phyloP scores from a whole-genome alignment of 108 stramenopile genomes.

The Epithemia pelagica region DNA sequence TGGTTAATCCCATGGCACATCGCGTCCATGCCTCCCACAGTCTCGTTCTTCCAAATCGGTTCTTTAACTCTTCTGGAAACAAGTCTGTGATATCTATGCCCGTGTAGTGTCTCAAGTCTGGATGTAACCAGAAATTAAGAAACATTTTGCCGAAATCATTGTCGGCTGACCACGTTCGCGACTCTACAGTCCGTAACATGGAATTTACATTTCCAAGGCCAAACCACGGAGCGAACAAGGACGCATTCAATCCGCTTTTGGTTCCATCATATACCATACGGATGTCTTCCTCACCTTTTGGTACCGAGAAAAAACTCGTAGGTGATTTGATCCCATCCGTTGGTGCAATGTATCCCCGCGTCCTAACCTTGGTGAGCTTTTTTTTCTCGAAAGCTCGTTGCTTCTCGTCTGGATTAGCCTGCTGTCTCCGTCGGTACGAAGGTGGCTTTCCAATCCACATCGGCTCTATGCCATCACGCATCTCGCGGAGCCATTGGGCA shows the following conservation, averaged over 20 bases:
- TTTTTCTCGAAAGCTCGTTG: background rate
- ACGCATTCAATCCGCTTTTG: constrained; percentile 23
- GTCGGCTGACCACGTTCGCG: constrained; percentile 17
- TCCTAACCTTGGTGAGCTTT: background rate
- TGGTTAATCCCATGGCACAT: background rate
- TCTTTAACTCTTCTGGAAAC: background rate
- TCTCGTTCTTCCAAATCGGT: background rate
- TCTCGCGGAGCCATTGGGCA: background rate
- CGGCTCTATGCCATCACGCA: background rate
- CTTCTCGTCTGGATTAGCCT: background rate
- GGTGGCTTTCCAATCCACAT: background rate
- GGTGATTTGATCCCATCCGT: background rate
- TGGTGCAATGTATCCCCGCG: background rate
- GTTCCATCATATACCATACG: constrained; percentile 42
- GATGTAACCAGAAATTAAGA: constrained; percentile 26
- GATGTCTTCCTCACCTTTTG: constrained; percentile 28
- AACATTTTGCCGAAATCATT: constrained; percentile 44
- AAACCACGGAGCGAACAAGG: constrained; percentile 28
- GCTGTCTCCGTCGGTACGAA: background rate
- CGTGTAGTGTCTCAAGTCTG: background rate
- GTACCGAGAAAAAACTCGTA: constrained; percentile 17
- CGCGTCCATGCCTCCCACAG: background rate
- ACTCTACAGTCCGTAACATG: constrained; percentile 8
- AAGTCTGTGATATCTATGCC: background rate
- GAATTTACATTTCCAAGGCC: constrained; percentile 22